A percentile compares a stretch with the other conserved stretches of the same genome.
phyloP scores from a whole-genome alignment of 208 protist species.

The Acanthamoeba royreba region DNA sequence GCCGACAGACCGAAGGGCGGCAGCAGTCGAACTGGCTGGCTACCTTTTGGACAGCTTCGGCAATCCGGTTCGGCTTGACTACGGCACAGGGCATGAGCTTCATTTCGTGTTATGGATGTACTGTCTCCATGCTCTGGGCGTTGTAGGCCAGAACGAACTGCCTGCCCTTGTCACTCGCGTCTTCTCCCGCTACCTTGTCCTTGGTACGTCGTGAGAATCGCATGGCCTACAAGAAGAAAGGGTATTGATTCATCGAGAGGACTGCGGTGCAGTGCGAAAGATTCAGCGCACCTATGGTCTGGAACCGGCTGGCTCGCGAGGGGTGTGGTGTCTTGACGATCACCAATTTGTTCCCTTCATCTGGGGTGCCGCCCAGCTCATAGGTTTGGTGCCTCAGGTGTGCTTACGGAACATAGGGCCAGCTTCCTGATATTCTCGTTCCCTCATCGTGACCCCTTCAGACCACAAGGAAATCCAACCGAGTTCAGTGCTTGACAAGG shows the following conservation, averaged over 20 bases:
- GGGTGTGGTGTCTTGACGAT: slow-evolving; percentile 98
- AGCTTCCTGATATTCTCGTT: not conserved
- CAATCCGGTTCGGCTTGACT: slow-evolving; percentile 96
- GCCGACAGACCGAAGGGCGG: too few species aligned
- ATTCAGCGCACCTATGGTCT: slow-evolving; percentile 84
- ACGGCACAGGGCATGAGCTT: slow-evolving; percentile 98
- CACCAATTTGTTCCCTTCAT: slow-evolving; percentile 98
- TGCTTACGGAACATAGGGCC: not conserved
- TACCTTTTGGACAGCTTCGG: slow-evolving; percentile 95
- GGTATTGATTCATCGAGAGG: too few species aligned
- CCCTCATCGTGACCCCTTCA: not conserved
- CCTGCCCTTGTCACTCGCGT: slow-evolving; percentile 85
- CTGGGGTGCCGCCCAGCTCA: slow-evolving; percentile 95
- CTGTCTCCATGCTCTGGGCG: slow-evolving; percentile 65
- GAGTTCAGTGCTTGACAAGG: not conserved
- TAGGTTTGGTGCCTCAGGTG: too few species aligned
- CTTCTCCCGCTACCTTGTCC: slow-evolving; percentile 74
- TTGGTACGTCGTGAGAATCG: too few species aligned
- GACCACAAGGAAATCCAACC: not conserved
- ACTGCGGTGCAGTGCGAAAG: slow-evolving; percentile 74
- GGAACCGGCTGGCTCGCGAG: slow-evolving; percentile 97
- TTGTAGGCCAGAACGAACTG: slow-evolving; percentile 72
- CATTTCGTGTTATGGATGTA: slow-evolving; percentile 94
- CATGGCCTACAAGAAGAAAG: too few species aligned
- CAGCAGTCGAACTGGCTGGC: not conserved